phyloP scores from a whole-genome alignment of 768 basidiomycete genomes.

The Neoboletus brunneissimus region DNA sequence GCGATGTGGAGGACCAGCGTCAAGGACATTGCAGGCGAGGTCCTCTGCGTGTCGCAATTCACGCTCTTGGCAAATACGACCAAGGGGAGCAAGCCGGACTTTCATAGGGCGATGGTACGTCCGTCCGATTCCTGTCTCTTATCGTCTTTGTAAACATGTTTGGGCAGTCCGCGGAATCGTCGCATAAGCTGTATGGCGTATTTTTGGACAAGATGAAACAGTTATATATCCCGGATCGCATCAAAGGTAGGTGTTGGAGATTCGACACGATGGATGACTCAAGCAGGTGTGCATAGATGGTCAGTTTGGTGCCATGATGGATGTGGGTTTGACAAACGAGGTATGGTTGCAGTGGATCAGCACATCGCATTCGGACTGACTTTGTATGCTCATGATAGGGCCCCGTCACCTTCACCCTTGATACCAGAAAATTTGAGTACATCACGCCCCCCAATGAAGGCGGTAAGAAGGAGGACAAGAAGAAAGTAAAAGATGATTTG shows the following conservation, averaged over 20 bases:
- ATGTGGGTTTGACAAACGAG: conserved; percentile 83
- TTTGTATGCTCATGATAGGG: conserved; percentile 45
- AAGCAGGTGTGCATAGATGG: conserved; percentile 55
- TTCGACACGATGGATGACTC: not conserved
- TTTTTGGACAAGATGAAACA: conserved; percentile 69
- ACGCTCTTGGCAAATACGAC: conserved; percentile 83
- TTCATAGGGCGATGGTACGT: conserved; percentile 88
- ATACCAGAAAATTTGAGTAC: conserved; percentile 78
- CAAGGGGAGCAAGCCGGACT: conserved; percentile 90
- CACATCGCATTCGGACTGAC: not conserved
- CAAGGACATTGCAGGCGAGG: conserved; percentile 84
- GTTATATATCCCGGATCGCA: conserved; percentile 68
- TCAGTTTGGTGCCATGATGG: conserved; percentile 97
- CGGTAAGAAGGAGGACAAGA: conserved; percentile 10
- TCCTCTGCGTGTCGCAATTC: conserved; percentile 95
- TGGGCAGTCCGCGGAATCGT: conserved; percentile 61
- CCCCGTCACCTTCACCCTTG: conserved; percentile 81
- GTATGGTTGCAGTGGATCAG: conserved; percentile 38
- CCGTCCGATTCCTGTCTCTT: not conserved
- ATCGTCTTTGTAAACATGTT: not conserved
- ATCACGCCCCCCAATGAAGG: conserved; percentile 29
- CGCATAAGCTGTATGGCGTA: conserved; percentile 64
- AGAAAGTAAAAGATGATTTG: conserved; percentile 2
- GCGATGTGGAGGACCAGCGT: conserved; percentile 87
- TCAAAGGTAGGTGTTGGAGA: conserved; percentile 56